A percentile compares a stretch with the other conserved stretches of the same genome.
Conservation (phyloP, 257 asterid species). For the Nicotiana tomentosiformis region DNA sequence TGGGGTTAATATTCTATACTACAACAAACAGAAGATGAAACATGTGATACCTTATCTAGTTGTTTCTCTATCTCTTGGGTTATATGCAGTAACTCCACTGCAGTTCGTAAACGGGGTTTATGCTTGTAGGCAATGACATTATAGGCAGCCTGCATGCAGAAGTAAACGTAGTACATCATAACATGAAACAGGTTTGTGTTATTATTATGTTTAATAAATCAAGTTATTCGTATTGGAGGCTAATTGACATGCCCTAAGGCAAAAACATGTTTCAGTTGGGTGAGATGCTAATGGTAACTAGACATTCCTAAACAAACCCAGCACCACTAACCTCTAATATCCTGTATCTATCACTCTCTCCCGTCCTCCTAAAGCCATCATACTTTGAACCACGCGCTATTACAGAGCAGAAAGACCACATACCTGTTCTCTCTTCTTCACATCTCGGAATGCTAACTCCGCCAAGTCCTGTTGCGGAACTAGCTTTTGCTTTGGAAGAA, state of each 20-base stretch:
- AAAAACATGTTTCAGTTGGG: background rate
- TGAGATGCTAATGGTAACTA: background rate
- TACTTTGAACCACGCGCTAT: background rate
- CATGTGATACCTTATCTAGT: slow-evolving; percentile 52
- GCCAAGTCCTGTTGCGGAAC: slow-evolving; percentile 82
- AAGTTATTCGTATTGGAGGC: background rate
- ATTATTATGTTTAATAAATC: background rate
- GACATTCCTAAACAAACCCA: background rate
- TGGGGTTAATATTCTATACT: background rate
- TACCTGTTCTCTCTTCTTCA: slow-evolving; percentile 58
- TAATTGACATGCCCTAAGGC: background rate
- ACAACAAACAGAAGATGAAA: background rate
- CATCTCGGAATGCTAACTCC: slow-evolving; percentile 64
- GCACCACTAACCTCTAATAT: background rate
- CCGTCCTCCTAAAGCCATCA: background rate
- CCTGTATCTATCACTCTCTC: background rate
- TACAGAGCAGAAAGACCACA: slow-evolving; percentile 17
- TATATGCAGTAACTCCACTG: slow-evolving; percentile 69
- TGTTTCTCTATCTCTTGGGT: slow-evolving; percentile 66
- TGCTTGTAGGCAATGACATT: slow-evolving; percentile 66
- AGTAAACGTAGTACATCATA: background rate
- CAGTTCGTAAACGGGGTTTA: slow-evolving; percentile 85
- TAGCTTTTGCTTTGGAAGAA: slow-evolving; percentile 74
- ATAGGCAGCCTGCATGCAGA: slow-evolving; percentile 45
- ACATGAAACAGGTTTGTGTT: background rate